phyloP scores from a whole-genome alignment of 371 early-diverging fungal species.

The Mucor ambiguus region DNA sequence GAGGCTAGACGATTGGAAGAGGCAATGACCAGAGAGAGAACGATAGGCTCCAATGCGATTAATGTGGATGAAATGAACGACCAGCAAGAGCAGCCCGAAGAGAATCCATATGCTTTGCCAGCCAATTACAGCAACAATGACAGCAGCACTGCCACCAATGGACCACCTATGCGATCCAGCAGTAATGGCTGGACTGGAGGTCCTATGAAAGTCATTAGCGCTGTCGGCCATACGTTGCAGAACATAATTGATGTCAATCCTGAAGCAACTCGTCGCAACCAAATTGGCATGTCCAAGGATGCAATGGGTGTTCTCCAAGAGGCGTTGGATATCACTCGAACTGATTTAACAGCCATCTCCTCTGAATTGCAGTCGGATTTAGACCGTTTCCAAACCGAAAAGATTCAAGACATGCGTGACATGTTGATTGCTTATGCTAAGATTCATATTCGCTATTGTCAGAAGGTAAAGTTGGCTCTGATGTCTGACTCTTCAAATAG shows the following conservation, averaged over 20 bases:
- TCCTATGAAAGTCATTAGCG: slow-evolving; percentile 60
- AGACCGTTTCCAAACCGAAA: slow-evolving; percentile 91
- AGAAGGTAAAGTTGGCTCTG: slow-evolving; percentile 51
- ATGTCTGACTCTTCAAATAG: not conserved
- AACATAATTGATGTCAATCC: slow-evolving; percentile 96
- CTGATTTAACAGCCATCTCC: slow-evolving; percentile 76
- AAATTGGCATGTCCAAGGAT: slow-evolving; percentile 89
- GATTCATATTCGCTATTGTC: slow-evolving; percentile 82
- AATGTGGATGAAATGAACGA: slow-evolving; percentile 35
- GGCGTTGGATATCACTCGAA: slow-evolving; percentile 67
- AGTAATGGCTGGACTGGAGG: slow-evolving; percentile 42
- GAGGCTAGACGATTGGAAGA: slow-evolving; percentile 87
- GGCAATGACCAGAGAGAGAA: slow-evolving; percentile 59
- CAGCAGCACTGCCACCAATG: not conserved
- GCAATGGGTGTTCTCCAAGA: slow-evolving; percentile 77
- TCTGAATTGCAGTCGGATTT: slow-evolving; percentile 84
- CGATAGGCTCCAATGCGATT: slow-evolving; percentile 36
- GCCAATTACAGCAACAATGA: not conserved
- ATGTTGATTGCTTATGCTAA: slow-evolving; percentile 82
- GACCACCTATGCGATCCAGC: slow-evolving; percentile 14
- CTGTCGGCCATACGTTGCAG: slow-evolving; percentile 74
- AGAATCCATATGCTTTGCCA: slow-evolving; percentile 19
- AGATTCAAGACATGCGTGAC: slow-evolving; percentile 82
- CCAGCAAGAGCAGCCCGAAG: slow-evolving; percentile 18
- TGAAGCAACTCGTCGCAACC: slow-evolving; percentile 85